A percentile compares a stretch with the other conserved stretches of the same genome.
phyloP scores from a whole-genome alignment of 1,284 basidiomycete genomes.

The Paramarasmius palmivorus region DNA sequence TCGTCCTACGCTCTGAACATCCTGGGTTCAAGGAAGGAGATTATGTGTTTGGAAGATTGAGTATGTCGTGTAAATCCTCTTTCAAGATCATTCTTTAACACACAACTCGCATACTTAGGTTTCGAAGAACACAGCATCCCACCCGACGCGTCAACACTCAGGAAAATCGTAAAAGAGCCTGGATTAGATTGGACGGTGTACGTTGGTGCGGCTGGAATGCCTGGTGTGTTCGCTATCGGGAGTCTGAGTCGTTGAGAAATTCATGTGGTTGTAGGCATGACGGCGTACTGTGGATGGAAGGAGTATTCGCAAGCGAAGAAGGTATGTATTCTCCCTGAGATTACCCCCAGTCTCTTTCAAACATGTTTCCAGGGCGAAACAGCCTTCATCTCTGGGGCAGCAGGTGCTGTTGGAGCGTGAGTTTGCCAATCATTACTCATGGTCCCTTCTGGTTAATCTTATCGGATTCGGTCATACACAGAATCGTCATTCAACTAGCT shows the following conservation, averaged over 20 bases:
- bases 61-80: too few species aligned
- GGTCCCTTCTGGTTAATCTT: neutral
- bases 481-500: slow-evolving; percentile 57
- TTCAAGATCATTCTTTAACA: too few species aligned
- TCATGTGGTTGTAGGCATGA: slow-evolving; percentile 20
- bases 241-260: neutral
- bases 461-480: neutral
- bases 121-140: slow-evolving; percentile 11
- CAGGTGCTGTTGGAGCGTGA: slow-evolving; percentile 49
- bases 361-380: slow-evolving; percentile 44
- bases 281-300: slow-evolving; percentile 43
- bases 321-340: slow-evolving; percentile 18
- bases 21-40: slow-evolving; percentile 39
- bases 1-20: slow-evolving; percentile 44
- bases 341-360: neutral
- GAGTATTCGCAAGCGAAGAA: slow-evolving; percentile 38
- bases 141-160: slow-evolving; percentile 2
- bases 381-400: slow-evolving; percentile 58
- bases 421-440: slow-evolving; percentile 11
- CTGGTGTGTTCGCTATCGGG: slow-evolving; percentile 21
- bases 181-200: slow-evolving; percentile 41
- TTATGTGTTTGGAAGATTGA: slow-evolving; percentile 37
- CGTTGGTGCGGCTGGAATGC: slow-evolving; percentile 33
- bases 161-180: slow-evolving; percentile 32
- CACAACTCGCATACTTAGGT: too few species aligned